Base-by-base conservation (phyloP, 1,284 basidiomycete species). In the Cutaneotrichosporon mucoides region DNA sequence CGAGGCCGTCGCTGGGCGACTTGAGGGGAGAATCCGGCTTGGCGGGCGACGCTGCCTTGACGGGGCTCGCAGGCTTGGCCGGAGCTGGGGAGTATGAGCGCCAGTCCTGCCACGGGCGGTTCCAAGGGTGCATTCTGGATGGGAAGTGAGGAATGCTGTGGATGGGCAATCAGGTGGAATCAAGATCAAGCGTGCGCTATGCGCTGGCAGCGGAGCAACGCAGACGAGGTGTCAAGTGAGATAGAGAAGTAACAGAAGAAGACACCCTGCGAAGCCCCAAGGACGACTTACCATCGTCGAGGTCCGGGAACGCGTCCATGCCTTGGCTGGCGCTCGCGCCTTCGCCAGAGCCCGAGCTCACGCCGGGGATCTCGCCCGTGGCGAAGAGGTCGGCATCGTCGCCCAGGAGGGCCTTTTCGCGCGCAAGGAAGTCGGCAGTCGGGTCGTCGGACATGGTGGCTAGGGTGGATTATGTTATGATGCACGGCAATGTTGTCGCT, bases 351-450 rank as follows among this genome's bases (percentile, higher is more conserved):
- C 51, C 51, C 41, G 38, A 16, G 38, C 34, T 35, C 51, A 43
- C 9, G 41, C 41, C 51, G 7, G 51, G 33, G 12, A 68, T 66
- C 37, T 54, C 55, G 44, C 72, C 75, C 12, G 71, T 65, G 6
- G 72, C 68, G 63, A 79, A 79, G 41, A 79, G 61, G 62, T 77
- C 76, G 56, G 76, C 76, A 52, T 78, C 76, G 47, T 79, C 76
- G 40, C 75, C 77, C 38, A 79, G 70, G 40, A 71, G 70, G 40
- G 73, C 75, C 66, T 76, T 74, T 61, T 79, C 77, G 48, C 74
- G 62, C 34, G 77, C 77, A 40, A 79, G 71, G 70, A 78, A 79
- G 64, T 77, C 77, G 41, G 77, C 77, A 58, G 73, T 77, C 43
- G 76, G 75, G 68, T 78, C 76, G 70, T 77, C 76, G 49, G 72